Evolutionary conservation across 148 eudicot species (phyloP), one percentile per base, ranked within the genome.

Genomic region (Talinum fruticosum): DNA sequence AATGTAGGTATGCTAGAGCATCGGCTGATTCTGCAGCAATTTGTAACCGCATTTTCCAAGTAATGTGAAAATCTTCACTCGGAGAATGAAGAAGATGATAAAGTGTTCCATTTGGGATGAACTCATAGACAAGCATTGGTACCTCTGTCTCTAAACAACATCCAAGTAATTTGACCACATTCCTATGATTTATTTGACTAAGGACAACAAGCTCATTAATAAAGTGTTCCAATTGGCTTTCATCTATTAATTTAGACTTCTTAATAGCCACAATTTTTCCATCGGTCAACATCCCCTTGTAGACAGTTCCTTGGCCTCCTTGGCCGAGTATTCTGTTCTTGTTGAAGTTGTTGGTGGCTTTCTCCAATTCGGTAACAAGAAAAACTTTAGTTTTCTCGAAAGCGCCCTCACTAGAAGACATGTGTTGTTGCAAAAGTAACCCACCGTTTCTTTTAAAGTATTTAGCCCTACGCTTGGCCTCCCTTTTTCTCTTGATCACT

Each of bases 31-130:
- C 84, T 21, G 82, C 71, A 8, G 84, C 84, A 70, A 82, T 75
- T 78, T 82, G 84, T 28, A 82, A 75, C 13, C 84, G 78, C 84
- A 82, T 78, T 75, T 78, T 78, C 84, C 84, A 78, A 35, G 45
- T 76, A 12, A 78, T 1, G 24, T 74, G 84, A 16, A 82, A 77
- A 54, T 73, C 81, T 44, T 78, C 75, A 54, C 74, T 57, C 15
- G 72, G 68, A 34, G 33, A 44, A 26, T 77, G 74, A 6, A 82
- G 44, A 36, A 67, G 84, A 35, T 82, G 71, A 21, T 67, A 78
- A 18, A 82, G 81, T 10, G 84, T 78, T 78, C 84, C 84, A 82
- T 74, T 78, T 0, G 75, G 70, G 29, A 82, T 35, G 41, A 78
- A 82, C 80, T 82, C 84, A 34, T 82, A 78, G 0, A 82, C 78